phyloP scores from a whole-genome alignment of 192 early-diverging fungal genomes.

The Coemansia biformis region DNA sequence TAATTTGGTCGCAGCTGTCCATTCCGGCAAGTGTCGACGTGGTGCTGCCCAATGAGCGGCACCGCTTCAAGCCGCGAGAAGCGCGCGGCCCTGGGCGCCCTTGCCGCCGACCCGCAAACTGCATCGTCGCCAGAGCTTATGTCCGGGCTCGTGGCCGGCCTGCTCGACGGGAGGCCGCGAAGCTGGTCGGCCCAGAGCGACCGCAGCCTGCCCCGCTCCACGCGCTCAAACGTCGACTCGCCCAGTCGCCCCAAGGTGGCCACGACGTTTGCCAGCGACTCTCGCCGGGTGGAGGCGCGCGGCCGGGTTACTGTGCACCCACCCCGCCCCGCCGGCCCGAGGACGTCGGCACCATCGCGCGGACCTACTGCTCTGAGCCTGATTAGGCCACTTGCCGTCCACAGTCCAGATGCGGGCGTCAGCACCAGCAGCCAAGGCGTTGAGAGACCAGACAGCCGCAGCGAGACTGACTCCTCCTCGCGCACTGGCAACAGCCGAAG shows the following conservation, averaged over 20 bases:
- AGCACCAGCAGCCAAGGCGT: neutral
- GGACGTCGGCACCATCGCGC: neutral
- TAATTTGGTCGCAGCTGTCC: too few relatives aligned
- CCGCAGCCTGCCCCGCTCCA: neutral
- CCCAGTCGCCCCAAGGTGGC: constrained; percentile 28
- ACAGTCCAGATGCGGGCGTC: neutral
- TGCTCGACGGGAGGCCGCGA: constrained; percentile 32
- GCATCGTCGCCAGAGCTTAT: constrained; percentile 33
- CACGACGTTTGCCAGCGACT: constrained; percentile 12
- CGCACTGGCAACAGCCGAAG: neutral
- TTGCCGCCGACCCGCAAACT: constrained; percentile 13
- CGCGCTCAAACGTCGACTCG: constrained; percentile 17
- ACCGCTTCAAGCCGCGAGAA: too few relatives aligned
- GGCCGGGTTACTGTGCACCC: constrained; percentile 15
- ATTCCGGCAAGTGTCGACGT: too few relatives aligned
- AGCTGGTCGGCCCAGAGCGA: constrained; percentile 25
- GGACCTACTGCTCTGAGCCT: constrained; percentile 20
- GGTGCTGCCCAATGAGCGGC: too few relatives aligned
- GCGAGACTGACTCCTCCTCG: too few relatives aligned
- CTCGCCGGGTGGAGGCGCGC: constrained; percentile 28
- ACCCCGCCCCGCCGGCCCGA: neutral
- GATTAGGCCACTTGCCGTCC: constrained; percentile 20
- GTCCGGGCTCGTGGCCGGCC: constrained; percentile 16
- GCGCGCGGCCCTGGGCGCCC: constrained; percentile 7
- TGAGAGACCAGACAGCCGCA: neutral